These are phyloP conservation scores for Cercospora janseana DNA, from an alignment of 2,329 filamentous ascomycete genomes.

Conservation along the genomic window DNA sequence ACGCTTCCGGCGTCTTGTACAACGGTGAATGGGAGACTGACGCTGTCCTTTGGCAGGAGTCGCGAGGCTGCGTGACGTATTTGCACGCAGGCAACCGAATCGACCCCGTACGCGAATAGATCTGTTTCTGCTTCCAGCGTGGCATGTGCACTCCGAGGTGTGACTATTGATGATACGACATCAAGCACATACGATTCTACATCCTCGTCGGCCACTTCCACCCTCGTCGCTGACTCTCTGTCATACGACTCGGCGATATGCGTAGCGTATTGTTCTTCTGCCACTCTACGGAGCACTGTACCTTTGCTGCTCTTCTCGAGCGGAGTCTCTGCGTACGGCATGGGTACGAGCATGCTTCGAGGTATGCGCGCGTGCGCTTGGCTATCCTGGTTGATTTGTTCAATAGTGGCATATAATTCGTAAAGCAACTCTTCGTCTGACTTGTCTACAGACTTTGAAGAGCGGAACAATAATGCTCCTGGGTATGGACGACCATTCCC, in stretches of 20 bases:
- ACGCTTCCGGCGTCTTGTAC: conserved; percentile 61
- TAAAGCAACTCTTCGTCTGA: conserved; percentile 44
- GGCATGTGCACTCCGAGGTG: neutral
- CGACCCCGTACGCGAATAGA: conserved; percentile 58
- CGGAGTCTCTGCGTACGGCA: conserved; percentile 38
- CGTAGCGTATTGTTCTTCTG: conserved; percentile 50
- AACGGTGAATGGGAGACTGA: conserved; percentile 54
- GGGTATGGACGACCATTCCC: conserved; percentile 57
- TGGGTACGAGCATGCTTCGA: conserved; percentile 51
- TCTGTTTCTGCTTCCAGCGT: conserved; percentile 40
- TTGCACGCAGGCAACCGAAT: conserved; percentile 59
- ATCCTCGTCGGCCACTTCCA: conserved; percentile 35
- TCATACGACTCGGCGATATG: conserved; percentile 51
- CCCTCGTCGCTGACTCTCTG: conserved; percentile 23
- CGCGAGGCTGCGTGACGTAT: conserved; percentile 44
- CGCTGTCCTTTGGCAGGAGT: conserved; percentile 38
- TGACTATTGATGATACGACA: conserved; percentile 30
- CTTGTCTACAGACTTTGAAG: conserved; percentile 28
- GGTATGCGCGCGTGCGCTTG: conserved; percentile 54
- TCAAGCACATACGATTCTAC: conserved; percentile 37
- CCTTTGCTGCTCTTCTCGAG: conserved; percentile 64
- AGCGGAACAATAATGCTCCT: conserved; percentile 56
- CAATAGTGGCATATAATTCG: conserved; percentile 46
- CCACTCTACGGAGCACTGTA: conserved; percentile 54
- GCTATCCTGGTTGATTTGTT: conserved; percentile 50